Evolutionary conservation across 768 basidiomycete genomes (phyloP).

Genomic region (Kwoniella heveanensis): DNA sequence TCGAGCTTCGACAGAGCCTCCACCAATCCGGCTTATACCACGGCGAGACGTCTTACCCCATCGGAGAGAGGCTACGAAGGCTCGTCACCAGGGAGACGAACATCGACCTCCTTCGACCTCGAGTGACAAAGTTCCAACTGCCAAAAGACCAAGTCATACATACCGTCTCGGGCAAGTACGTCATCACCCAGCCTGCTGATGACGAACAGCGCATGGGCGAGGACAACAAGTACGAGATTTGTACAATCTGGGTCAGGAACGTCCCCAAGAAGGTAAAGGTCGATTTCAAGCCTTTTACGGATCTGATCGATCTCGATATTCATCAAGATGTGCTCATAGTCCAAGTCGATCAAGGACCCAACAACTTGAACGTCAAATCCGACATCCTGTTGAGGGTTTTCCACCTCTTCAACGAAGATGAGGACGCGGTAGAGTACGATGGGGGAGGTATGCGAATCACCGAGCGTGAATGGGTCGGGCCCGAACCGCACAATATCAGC

Average conservation of each 20-base stretch:
- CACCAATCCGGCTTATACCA: conserved; percentile 3
- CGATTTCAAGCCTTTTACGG: conserved; percentile 9
- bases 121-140: background rate
- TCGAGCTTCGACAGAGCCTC: conserved; percentile 7
- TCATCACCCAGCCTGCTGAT: conserved; percentile 11
- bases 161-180: conserved; percentile 10
- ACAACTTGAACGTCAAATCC: background rate
- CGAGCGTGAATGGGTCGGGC: conserved; percentile 4
- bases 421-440: conserved; percentile 6
- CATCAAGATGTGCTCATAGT: conserved; percentile 14
- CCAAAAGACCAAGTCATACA: conserved; percentile 9
- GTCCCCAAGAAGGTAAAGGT: conserved; percentile 8
- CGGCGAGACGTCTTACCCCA: background rate
- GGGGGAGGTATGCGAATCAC: background rate
- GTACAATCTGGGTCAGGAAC: conserved; percentile 9
- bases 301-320: conserved; percentile 12
- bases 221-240: conserved; percentile 4
- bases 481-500: conserved; percentile 13
- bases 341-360: conserved; percentile 3
- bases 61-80: background rate
- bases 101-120: conserved; percentile 4
- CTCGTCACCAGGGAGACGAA: conserved; percentile 15
- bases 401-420: conserved; percentile 13
- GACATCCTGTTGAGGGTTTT: conserved; percentile 3
- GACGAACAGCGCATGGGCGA: background rate